These are phyloP conservation scores for Raffaelea albimanens DNA, from an alignment of 2,329 filamentous ascomycete genomes.

Conservation along the genomic window DNA sequence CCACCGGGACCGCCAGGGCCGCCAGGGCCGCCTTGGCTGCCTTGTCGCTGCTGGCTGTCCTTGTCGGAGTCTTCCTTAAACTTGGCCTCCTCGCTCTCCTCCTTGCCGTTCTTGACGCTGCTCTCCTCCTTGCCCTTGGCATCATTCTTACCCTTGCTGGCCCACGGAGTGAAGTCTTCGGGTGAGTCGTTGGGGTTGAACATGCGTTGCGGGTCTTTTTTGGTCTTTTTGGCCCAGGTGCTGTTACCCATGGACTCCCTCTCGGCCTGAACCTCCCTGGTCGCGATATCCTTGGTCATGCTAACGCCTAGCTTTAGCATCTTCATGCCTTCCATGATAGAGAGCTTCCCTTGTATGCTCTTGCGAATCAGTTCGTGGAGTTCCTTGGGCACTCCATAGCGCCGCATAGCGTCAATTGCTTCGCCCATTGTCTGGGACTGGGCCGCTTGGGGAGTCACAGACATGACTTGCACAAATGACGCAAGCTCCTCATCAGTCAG, in stretches of 20 bases:
- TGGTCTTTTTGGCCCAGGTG: not conserved
- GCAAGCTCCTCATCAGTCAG: slow-evolving; percentile 36
- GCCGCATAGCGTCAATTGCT: slow-evolving; percentile 53
- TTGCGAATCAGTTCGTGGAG: slow-evolving; percentile 48
- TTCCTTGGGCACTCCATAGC: slow-evolving; percentile 60
- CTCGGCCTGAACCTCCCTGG: slow-evolving; percentile 12
- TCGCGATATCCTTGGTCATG: slow-evolving; percentile 35
- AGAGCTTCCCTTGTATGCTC: slow-evolving; percentile 42
- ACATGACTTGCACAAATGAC: slow-evolving; percentile 50
- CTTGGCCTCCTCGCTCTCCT: slow-evolving; percentile 8
- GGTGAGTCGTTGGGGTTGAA: slow-evolving; percentile 17
- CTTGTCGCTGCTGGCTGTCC: slow-evolving; percentile 24
- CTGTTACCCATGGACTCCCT: slow-evolving; percentile 8
- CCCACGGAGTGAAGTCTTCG: not conserved
- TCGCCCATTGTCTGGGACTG: slow-evolving; percentile 51
- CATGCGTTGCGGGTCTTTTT: slow-evolving; percentile 6
- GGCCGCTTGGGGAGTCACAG: slow-evolving; percentile 50
- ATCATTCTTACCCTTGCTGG: slow-evolving; percentile 8
- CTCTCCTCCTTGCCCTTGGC: slow-evolving; percentile 16
- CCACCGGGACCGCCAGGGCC: not conserved
- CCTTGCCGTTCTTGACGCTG: slow-evolving; percentile 11
- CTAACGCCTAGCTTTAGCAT: slow-evolving; percentile 46
- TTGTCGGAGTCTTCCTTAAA: slow-evolving; percentile 9
- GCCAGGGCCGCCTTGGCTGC: slow-evolving; percentile 10
- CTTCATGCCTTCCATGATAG: slow-evolving; percentile 45